Evolutionary conservation across 345 rosid genomes (phyloP).

Genomic region (Euphorbia tirucalli): DNA sequence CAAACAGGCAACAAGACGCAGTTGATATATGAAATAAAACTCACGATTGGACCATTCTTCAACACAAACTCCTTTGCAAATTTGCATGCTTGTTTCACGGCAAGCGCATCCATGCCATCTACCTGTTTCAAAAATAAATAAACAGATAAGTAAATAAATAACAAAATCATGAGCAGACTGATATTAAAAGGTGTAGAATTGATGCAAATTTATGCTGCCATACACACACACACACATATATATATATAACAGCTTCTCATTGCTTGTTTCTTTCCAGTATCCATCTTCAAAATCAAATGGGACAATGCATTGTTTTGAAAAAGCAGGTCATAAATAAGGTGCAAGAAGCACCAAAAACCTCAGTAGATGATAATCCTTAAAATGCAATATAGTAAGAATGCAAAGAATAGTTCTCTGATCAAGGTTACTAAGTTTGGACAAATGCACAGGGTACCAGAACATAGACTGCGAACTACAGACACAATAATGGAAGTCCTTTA

Average conservation of each 20-base stretch:
- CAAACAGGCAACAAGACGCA: neutral
- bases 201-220: neutral
- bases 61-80: conserved; percentile 86
- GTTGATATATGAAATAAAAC: conserved; percentile 24
- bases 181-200: neutral
- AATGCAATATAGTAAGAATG: neutral
- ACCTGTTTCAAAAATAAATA: conserved; percentile 44
- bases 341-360: neutral
- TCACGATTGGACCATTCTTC: conserved; percentile 95
- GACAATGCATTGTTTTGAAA: too few relatives aligned
- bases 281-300: neutral
- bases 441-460: neutral
- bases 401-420: neutral
- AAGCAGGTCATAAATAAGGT: neutral
- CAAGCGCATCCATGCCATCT: conserved; percentile 97
- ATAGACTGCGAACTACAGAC: neutral
- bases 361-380: neutral
- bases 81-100: conserved; percentile 95
- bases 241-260: neutral
- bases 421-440: neutral
- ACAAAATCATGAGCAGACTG: neutral
- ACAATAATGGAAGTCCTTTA: neutral
- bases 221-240: neutral
- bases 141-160: neutral
- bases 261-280: neutral